Conservation (phyloP, 2,329 filamentous ascomycete species). For the Aaosphaeria pasadenensis region DNA sequence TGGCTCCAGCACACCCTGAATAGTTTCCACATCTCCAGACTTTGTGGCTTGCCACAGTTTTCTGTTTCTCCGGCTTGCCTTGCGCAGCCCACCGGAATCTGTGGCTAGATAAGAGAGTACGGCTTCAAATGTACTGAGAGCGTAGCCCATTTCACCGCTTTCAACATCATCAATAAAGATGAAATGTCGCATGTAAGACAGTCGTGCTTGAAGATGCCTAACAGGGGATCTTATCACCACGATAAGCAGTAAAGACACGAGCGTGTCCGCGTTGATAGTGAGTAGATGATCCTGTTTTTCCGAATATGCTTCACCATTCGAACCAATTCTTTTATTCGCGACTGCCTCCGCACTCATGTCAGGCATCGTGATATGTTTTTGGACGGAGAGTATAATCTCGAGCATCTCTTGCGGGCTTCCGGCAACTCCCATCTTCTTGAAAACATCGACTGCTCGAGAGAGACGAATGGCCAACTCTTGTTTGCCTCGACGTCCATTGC, state of each 20-base stretch:
- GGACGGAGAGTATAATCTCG: conserved; percentile 71
- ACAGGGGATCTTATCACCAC: conserved; percentile 91
- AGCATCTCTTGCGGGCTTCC: conserved; percentile 88
- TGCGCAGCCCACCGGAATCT: conserved; percentile 77
- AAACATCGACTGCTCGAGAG: conserved; percentile 77
- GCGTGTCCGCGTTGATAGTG: conserved; percentile 80
- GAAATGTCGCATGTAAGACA: conserved; percentile 95
- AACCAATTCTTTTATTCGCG: conserved; percentile 26
- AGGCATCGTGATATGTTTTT: conserved; percentile 74
- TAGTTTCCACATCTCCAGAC: conserved; percentile 70
- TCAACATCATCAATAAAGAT: conserved; percentile 98
- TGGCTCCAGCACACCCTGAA: conserved; percentile 78
- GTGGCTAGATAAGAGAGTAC: conserved; percentile 83
- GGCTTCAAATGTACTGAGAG: conserved; percentile 91
- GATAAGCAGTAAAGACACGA: conserved; percentile 86
- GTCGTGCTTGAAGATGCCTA: conserved; percentile 78
- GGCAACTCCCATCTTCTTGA: conserved; percentile 77
- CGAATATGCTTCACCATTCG: conserved; percentile 30
- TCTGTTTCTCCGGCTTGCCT: conserved; percentile 82
- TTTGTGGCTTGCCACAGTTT: conserved; percentile 83
- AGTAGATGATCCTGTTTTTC: conserved; percentile 56
- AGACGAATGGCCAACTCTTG: conserved; percentile 76
- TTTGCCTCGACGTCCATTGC: conserved; percentile 74
- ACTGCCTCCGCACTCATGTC: conserved; percentile 30
- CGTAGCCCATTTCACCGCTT: conserved; percentile 92